Percentiles rank a stretch among this genome's conserved stretches.
Evolutionary conservation across 2,329 filamentous ascomycete species (phyloP).

Genomic region (Alternaria tenuissima): DNA sequence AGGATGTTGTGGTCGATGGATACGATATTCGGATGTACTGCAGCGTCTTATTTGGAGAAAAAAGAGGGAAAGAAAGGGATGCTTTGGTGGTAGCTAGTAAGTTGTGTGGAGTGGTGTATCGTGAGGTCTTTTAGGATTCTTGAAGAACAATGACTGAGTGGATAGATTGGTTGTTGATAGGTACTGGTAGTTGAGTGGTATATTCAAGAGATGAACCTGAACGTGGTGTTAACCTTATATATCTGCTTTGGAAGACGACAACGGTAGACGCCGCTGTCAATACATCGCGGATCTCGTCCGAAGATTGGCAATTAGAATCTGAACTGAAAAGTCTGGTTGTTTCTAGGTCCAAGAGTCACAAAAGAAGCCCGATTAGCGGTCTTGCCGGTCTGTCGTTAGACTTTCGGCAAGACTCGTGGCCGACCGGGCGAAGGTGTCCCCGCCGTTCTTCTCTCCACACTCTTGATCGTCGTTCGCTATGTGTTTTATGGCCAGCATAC

Average conservation of each 20-base stretch:
- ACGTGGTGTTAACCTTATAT: background rate
- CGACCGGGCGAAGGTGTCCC: background rate
- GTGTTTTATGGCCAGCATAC: background rate
- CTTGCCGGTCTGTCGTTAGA: background rate
- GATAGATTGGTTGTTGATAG: background rate
- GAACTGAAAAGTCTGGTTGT: background rate
- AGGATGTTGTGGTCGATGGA: constrained; percentile 10
- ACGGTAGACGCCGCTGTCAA: background rate
- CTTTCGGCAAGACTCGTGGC: constrained; percentile 4
- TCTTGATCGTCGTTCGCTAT: background rate
- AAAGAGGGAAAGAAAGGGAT: background rate
- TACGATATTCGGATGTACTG: background rate
- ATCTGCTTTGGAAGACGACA: background rate
- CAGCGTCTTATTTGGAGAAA: background rate
- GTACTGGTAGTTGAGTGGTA: background rate
- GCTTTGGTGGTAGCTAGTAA: background rate
- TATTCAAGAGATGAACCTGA: background rate
- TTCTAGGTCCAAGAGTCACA: background rate
- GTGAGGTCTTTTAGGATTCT: background rate
- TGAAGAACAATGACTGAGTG: background rate
- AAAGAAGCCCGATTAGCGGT: background rate
- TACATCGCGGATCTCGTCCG: background rate
- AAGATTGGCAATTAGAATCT: background rate
- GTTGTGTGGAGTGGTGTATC: background rate
- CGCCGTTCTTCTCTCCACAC: background rate